Percentiles rank a stretch among this genome's conserved stretches.
These are phyloP conservation scores for Nicotiana rustica DNA, from an alignment of 305 asterid genomes.

Conservation along the genomic window DNA sequence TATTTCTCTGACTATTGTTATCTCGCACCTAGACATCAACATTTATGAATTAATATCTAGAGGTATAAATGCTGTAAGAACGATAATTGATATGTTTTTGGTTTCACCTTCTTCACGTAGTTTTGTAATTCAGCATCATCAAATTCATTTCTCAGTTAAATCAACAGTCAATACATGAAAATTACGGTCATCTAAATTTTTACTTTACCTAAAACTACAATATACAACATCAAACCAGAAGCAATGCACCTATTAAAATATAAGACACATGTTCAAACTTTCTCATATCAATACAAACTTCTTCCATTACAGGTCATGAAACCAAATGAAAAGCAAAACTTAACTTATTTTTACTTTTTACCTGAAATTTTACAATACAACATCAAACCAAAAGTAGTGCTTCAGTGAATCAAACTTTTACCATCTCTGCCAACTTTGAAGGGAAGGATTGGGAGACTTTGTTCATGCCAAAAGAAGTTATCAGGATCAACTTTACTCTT, in stretches of 20 bases:
- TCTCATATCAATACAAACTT: not conserved
- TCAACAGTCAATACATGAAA: too few species aligned
- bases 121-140: too few species aligned
- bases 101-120: not conserved
- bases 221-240: not conserved
- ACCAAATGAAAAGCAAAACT: conserved; percentile 23
- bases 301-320: conserved; percentile 5
- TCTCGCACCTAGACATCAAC: not conserved
- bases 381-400: not conserved
- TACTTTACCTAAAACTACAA: not conserved
- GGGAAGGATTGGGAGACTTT: conserved; percentile 53
- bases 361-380: not conserved
- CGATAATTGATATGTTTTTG: not conserved
- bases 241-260: not conserved
- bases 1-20: not conserved
- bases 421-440: not conserved
- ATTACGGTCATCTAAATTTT: not conserved
- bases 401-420: conserved; percentile 34
- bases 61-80: not conserved
- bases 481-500: conserved; percentile 55
- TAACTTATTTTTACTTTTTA: not conserved
- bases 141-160: too few species aligned
- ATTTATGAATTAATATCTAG: not conserved
- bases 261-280: not conserved
- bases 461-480: conserved; percentile 67